Conservation (phyloP, 2,329 filamentous ascomycete species). For the Botrytis tulipae region DNA sequence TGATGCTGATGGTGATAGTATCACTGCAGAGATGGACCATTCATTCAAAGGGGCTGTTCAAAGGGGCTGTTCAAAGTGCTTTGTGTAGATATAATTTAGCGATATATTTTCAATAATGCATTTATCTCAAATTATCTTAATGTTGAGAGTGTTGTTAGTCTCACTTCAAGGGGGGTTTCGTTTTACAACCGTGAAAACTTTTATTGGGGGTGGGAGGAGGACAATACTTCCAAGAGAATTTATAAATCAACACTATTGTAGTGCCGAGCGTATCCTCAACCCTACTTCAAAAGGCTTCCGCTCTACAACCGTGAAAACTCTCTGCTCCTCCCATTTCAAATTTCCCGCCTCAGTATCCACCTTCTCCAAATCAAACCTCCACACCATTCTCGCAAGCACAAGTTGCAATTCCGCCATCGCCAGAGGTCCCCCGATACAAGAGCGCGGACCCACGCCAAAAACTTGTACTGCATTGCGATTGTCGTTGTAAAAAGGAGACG, state of each 20-base stretch:
- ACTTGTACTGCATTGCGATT: not conserved
- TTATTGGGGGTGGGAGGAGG: too few relatives aligned
- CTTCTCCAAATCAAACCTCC: not conserved
- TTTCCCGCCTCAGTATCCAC: not conserved
- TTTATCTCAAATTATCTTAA: too few relatives aligned
- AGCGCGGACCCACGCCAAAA: constrained; percentile 2
- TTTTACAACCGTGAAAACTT: too few relatives aligned
- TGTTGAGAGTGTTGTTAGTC: too few relatives aligned
- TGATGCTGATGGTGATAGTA: not conserved
- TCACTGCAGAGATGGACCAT: not conserved
- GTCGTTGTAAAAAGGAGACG: not conserved
- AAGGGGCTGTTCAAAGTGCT: too few relatives aligned
- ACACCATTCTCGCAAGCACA: not conserved
- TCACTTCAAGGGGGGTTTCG: too few relatives aligned
- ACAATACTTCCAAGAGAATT: too few relatives aligned
- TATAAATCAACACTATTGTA: not conserved
- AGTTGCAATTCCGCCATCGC: not conserved
- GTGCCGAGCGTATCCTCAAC: not conserved
- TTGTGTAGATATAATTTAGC: too few relatives aligned
- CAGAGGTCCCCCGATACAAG: not conserved
- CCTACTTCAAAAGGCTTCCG: not conserved
- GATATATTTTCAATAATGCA: too few relatives aligned
- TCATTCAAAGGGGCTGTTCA: too few relatives aligned
- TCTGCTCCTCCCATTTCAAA: not conserved
- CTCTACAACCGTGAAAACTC: not conserved